These are phyloP conservation scores for Neurospora cerealis DNA, from an alignment of 495 filamentous ascomycete genomes.

Conservation along the genomic window DNA sequence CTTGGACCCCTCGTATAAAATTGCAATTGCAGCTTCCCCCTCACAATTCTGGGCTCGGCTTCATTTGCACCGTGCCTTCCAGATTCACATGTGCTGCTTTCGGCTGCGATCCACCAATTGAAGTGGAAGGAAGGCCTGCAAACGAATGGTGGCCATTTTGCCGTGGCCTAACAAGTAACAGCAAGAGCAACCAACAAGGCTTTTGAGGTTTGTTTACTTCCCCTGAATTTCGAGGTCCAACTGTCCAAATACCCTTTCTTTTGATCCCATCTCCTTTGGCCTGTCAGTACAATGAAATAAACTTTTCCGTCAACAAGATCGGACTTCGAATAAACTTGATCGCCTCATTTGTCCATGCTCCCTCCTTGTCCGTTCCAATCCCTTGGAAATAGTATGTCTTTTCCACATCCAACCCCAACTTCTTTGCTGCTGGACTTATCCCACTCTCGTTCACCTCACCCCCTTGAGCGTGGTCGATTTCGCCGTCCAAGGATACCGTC, in stretches of 20 bases:
- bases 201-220: not conserved
- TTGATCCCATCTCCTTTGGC: not conserved
- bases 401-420: not conserved
- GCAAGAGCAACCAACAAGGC: not conserved
- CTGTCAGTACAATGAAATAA: not conserved
- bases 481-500: not conserved
- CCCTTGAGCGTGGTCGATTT: not conserved
- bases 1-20: not conserved
- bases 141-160: not conserved
- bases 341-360: conserved; percentile 1
- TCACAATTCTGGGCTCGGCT: not conserved
- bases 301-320: not conserved
- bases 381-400: not conserved
- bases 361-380: not conserved
- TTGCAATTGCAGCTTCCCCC: not conserved
- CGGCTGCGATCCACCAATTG: not conserved
- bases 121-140: not conserved
- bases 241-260: not conserved
- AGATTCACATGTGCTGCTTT: not conserved
- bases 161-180: not conserved
- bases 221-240: not conserved
- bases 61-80: not conserved
- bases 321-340: conserved; percentile 2
- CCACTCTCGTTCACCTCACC: not conserved
- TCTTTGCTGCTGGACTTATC: not conserved